Evolutionary conservation across 1,284 basidiomycete genomes (phyloP).

Genomic region (Volvariella volvacea): DNA sequence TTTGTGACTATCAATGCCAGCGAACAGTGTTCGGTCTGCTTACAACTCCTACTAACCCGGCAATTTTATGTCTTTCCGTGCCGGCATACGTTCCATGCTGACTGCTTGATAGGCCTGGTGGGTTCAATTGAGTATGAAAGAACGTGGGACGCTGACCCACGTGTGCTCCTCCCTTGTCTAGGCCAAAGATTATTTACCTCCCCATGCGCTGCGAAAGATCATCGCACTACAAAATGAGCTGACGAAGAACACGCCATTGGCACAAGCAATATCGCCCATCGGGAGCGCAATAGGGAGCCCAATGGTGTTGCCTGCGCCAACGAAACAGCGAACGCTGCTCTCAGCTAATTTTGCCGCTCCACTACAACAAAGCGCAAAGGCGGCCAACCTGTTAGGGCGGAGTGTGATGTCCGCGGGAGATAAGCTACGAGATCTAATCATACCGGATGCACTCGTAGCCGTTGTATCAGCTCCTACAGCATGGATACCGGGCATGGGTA

Average conservation of each 20-base stretch:
- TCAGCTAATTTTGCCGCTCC: constrained; percentile 64
- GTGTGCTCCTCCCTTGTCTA: constrained; percentile 23
- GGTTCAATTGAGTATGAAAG: constrained; percentile 22
- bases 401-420: constrained; percentile 87
- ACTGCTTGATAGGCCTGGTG: constrained; percentile 89
- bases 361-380: constrained; percentile 52
- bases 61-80: constrained; percentile 99
- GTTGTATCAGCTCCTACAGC: constrained; percentile 56
- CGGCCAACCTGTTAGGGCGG: constrained; percentile 63
- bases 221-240: constrained; percentile 80
- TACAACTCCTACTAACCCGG: constrained; percentile 68
- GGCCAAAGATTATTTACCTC: constrained; percentile 87
- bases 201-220: constrained; percentile 76
- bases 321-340: constrained; percentile 57
- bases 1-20: constrained; percentile 89
- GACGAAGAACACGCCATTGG: constrained; percentile 43
- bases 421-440: constrained; percentile 81
- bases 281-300: constrained; percentile 24
- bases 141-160: background rate
- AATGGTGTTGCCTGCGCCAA: constrained; percentile 21
- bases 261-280: constrained; percentile 18
- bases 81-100: constrained; percentile 92
- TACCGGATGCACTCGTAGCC: constrained; percentile 83
- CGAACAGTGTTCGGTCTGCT: constrained; percentile 84
- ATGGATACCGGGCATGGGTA: constrained; percentile 59